Conservation (phyloP, 805 yeast species). For the Pichia sporocuriosa region DNA sequence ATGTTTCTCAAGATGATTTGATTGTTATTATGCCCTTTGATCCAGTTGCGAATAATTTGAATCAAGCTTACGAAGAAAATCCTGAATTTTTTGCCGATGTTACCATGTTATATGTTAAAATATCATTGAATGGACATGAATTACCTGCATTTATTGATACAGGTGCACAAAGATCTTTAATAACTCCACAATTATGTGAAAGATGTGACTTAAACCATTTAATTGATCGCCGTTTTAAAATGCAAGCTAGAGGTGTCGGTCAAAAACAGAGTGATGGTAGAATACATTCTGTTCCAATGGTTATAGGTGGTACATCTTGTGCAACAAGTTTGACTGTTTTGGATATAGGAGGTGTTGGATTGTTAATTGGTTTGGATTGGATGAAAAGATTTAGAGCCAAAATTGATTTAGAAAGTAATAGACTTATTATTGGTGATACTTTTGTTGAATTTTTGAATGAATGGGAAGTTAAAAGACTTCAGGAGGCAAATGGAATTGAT, state of each 20-base stretch:
- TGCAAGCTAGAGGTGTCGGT: constrained; percentile 91
- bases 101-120: constrained; percentile 73
- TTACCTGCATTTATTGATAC: constrained; percentile 94
- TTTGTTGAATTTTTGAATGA: constrained; percentile 14
- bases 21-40: constrained; percentile 8
- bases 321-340: constrained; percentile 68
- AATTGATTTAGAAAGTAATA: constrained; percentile 64
- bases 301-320: constrained; percentile 57
- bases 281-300: constrained; percentile 82
- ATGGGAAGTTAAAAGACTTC: constrained; percentile 16
- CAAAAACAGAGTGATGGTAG: constrained; percentile 69
- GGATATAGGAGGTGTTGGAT: constrained; percentile 58
- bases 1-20: constrained; percentile 3
- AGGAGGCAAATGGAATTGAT: constrained; percentile 19
- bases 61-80: constrained; percentile 73
- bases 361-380: constrained; percentile 87
- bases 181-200: constrained; percentile 73
- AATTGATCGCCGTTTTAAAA: constrained; percentile 72
- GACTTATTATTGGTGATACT: constrained; percentile 49
- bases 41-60: constrained; percentile 34
- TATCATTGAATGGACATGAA: constrained; percentile 71
- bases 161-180: constrained; percentile 88
- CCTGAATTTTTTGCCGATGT: constrained; percentile 88
- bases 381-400: constrained; percentile 79
- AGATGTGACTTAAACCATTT: constrained; percentile 60